Evolutionary conservation across 2,329 filamentous ascomycete genomes (phyloP), one percentile per base, ranked within the genome.

Genomic region (Fusarium cicatricum): DNA sequence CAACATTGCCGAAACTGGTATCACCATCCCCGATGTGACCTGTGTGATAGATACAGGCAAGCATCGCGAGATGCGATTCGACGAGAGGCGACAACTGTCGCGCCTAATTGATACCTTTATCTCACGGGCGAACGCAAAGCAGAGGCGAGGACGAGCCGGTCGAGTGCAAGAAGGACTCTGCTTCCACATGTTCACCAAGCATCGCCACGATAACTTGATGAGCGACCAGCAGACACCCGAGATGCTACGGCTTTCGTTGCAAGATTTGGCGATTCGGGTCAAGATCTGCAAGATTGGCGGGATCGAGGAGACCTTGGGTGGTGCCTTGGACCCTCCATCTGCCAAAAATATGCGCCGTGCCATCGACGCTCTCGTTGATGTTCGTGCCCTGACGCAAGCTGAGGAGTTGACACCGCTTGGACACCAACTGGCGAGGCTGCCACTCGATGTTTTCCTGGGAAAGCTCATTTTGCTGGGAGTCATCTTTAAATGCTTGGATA

Each of bases 1-100:
- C 12, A 99, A 99, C 71, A 99, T 99, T 72, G 95, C 95, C 5
- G 95, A 99, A 74, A 99, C 95, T 1, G 95, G 95, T 78, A 97
- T 99, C 70, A 99, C 95, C 0, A 99, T 99, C 63, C 95, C 95
- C 1, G 95, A 99, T 71, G 91, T 99, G 26, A 98, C 95, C 1
- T 97, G 93, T 67, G 95, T 99, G 39, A 90, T 99, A 54, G 95
- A 99, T 73, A 93, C 92, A 1, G 95, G 95, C 52, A 98, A 97
- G 74, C 94, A 98, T 75, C 92, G 96, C 64, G 94, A 97, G 74
- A 97, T 97, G 94, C 83, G 94, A 23, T 98, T 96, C 67, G 94
- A 99, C 70, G 95, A 99, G 77, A 86, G 91, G 50, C 85, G 92
- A 52, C 95, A 99, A 70, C 81, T 99, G 29, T 98, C 94, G 2